A percentile compares a stretch with the other conserved stretches of the same genome.
phyloP scores from a whole-genome alignment of 371 early-diverging fungal species.

The Mucor indicus region DNA sequence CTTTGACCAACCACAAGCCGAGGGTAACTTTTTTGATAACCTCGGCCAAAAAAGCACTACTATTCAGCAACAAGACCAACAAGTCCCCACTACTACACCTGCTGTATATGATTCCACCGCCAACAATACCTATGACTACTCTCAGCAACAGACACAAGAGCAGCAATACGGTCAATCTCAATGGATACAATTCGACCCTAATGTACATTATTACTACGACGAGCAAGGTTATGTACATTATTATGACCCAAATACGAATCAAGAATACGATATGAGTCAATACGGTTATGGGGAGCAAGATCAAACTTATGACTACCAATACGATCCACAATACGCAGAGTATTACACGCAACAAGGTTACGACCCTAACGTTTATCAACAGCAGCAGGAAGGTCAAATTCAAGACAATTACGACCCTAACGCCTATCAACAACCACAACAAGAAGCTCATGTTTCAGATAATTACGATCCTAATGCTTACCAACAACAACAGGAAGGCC shows the following conservation, averaged over 20 bases:
- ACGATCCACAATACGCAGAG: slow-evolving; percentile 26
- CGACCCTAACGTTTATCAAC: slow-evolving; percentile 13
- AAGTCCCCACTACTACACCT: not conserved
- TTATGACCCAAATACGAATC: slow-evolving; percentile 39
- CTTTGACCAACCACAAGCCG: slow-evolving; percentile 17
- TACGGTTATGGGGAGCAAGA: slow-evolving; percentile 16
- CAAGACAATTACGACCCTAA: slow-evolving; percentile 4
- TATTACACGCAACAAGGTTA: slow-evolving; percentile 24
- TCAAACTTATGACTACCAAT: slow-evolving; percentile 16
- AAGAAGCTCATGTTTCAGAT: no score
- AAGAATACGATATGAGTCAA: slow-evolving; percentile 32
- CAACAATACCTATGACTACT: not conserved
- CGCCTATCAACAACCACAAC: no score
- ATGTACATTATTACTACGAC: slow-evolving; percentile 39
- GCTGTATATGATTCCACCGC: slow-evolving; percentile 15
- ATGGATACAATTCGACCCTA: slow-evolving; percentile 29
- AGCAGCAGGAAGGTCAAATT: not conserved
- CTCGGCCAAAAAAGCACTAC: not conserved
- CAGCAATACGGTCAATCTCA: slow-evolving; percentile 5
- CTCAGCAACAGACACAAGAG: not conserved
- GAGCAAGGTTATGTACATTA: slow-evolving; percentile 33
- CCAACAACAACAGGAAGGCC: not conserved
- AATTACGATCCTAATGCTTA: not conserved
- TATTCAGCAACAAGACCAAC: slow-evolving; percentile 1
- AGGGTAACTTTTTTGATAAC: slow-evolving; percentile 11